phyloP scores from a whole-genome alignment of 371 early-diverging fungal species.

The Mucor lusitanicus region DNA sequence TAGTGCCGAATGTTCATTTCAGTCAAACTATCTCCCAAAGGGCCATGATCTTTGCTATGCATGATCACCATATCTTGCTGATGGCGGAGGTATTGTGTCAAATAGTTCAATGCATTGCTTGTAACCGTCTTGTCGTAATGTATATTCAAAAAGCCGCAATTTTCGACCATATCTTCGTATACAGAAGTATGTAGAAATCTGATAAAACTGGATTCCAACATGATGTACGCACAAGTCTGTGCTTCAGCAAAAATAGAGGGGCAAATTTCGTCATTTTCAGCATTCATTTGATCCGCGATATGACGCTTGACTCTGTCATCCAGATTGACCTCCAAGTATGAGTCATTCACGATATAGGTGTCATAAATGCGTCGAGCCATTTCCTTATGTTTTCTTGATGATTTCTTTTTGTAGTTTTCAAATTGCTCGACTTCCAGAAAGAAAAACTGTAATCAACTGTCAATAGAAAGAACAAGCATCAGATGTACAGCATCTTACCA shows the following conservation, averaged over 20 bases:
- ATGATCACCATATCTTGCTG: background rate
- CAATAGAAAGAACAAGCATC: background rate
- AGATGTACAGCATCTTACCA: conserved; percentile 34
- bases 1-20: background rate
- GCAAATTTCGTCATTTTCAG: conserved; percentile 3
- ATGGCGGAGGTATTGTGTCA: background rate
- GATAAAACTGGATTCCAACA: conserved; percentile 51
- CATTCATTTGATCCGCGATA: conserved; percentile 22
- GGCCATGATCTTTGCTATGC: background rate
- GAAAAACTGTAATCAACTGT: conserved; percentile 40
- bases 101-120: conserved; percentile 24
- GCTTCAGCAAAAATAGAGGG: conserved; percentile 44
- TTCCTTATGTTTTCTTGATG: conserved; percentile 27
- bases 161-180: conserved; percentile 33
- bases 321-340: conserved; percentile 56
- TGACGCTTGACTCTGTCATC: conserved; percentile 48
- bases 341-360: conserved; percentile 41
- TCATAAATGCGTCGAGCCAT: conserved; percentile 51
- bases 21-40: background rate
- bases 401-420: conserved; percentile 29
- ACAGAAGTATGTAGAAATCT: conserved; percentile 30
- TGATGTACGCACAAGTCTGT: conserved; percentile 41
- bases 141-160: conserved; percentile 38
- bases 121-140: conserved; percentile 21
- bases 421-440: conserved; percentile 56